Evolutionary conservation across 768 basidiomycete species (phyloP).

Genomic region (Pleurotus tuber-regium): DNA sequence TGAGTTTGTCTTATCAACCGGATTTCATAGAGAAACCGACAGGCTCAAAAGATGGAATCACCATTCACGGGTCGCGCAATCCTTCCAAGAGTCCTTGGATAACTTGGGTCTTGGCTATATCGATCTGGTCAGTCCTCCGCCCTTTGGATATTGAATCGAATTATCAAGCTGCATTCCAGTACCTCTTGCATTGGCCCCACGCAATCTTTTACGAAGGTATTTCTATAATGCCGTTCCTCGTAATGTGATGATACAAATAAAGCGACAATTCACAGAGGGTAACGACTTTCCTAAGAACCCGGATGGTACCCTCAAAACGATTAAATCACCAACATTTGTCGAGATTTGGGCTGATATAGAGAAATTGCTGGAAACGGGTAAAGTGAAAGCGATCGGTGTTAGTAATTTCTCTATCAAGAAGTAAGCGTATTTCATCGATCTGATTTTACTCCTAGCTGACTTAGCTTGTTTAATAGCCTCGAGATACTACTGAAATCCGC

Average conservation of each 20-base stretch:
- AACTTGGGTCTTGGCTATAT: slow-evolving; percentile 43
- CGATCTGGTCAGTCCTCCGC: slow-evolving; percentile 34
- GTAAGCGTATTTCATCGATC: slow-evolving; percentile 24
- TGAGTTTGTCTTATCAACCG: slow-evolving; percentile 16
- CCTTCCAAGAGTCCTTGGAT: slow-evolving; percentile 38
- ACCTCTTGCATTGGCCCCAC: slow-evolving; percentile 52
- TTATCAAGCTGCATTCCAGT: slow-evolving; percentile 25
- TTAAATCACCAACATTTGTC: slow-evolving; percentile 33
- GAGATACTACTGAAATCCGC: slow-evolving; percentile 37
- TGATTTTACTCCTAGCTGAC: neutral
- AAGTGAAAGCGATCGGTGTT: slow-evolving; percentile 51
- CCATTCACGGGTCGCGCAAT: slow-evolving; percentile 32
- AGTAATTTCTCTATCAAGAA: slow-evolving; percentile 60
- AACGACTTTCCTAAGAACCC: slow-evolving; percentile 24
- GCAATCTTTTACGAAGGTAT: slow-evolving; percentile 28
- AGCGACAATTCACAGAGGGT: slow-evolving; percentile 7
- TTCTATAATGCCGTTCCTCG: neutral
- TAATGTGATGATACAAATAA: neutral
- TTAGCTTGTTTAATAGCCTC: slow-evolving; percentile 23
- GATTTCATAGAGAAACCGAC: no score
- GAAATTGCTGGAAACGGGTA: slow-evolving; percentile 42
- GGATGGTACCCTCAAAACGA: slow-evolving; percentile 31
- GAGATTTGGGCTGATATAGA: slow-evolving; percentile 52
- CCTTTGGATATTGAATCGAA: neutral
- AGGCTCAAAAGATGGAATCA: slow-evolving; percentile 32